Evolutionary conservation across 768 basidiomycete genomes (phyloP).

Genomic region (Suillus spraguei): DNA sequence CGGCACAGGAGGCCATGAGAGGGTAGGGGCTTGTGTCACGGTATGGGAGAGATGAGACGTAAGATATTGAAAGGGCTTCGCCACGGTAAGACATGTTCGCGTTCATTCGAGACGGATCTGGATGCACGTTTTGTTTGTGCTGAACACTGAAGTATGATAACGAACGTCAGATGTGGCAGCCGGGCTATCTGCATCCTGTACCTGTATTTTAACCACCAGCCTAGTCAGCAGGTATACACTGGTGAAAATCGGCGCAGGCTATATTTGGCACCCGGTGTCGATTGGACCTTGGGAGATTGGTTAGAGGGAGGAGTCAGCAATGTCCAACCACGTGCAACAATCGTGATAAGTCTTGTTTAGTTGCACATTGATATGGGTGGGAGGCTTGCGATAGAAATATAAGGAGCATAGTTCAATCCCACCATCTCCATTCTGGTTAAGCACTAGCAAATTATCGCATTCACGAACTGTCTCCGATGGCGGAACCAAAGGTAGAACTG

Average conservation of each 20-base stretch:
- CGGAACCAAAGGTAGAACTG: slow-evolving; percentile 15
- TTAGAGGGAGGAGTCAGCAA: background rate
- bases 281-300: background rate
- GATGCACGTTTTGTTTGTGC: background rate
- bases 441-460: background rate
- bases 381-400: background rate
- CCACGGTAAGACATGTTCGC: background rate
- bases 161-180: no score
- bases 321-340: background rate
- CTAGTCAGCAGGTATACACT: background rate
- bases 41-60: background rate
- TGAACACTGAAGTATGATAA: background rate
- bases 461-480: slow-evolving; percentile 7
- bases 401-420: background rate
- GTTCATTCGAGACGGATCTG: background rate
- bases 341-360: background rate
- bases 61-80: no score
- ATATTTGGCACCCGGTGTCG: slow-evolving; percentile 5
- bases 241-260: background rate
- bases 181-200: background rate
- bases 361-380: background rate
- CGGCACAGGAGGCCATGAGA: background rate
- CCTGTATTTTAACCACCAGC: background rate
- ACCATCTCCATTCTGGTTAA: background rate
- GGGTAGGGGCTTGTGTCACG: no score